These are phyloP conservation scores for Termitomyces sp. DNA, from an alignment of 768 basidiomycete species.

Conservation along the genomic window DNA sequence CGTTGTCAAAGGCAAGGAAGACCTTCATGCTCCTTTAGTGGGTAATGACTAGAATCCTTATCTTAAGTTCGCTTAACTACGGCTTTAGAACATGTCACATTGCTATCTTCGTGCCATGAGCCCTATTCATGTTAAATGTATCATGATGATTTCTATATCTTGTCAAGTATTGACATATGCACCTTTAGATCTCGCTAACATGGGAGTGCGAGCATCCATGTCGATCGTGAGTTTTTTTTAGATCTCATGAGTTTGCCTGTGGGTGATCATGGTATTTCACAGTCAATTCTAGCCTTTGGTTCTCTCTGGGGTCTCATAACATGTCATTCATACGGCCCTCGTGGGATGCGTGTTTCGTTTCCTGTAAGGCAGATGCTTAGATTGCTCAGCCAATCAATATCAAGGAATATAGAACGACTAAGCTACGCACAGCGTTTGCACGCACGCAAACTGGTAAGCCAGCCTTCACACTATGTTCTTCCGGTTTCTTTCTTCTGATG, in stretches of 20 bases:
- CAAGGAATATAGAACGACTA: slow-evolving; percentile 72
- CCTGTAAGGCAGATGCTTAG: slow-evolving; percentile 80
- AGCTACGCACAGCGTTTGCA: slow-evolving; percentile 73
- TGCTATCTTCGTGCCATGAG: slow-evolving; percentile 84
- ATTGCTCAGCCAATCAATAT: slow-evolving; percentile 74
- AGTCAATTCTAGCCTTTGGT: slow-evolving; percentile 80
- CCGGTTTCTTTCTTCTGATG: slow-evolving; percentile 4
- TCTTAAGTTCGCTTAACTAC: background rate
- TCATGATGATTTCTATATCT: background rate
- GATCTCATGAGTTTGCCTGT: background rate
- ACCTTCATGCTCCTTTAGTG: slow-evolving; percentile 65
- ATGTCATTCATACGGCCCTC: slow-evolving; percentile 70
- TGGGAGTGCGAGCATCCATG: slow-evolving; percentile 83
- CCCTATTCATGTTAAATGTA: slow-evolving; percentile 79
- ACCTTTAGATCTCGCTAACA: slow-evolving; percentile 61
- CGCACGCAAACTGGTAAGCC: slow-evolving; percentile 63
- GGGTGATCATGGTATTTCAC: background rate
- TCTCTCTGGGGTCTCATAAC: slow-evolving; percentile 77
- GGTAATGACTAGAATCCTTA: slow-evolving; percentile 11
- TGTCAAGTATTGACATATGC: slow-evolving; percentile 2
- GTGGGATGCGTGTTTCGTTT: slow-evolving; percentile 84
- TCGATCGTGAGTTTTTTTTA: slow-evolving; percentile 53
- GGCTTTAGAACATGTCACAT: slow-evolving; percentile 72
- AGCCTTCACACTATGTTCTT: background rate
- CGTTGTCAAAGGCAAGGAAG: slow-evolving; percentile 54